These are phyloP conservation scores for Camelina laxa DNA, from an alignment of 345 rosid genomes.

Conservation along the genomic window DNA sequence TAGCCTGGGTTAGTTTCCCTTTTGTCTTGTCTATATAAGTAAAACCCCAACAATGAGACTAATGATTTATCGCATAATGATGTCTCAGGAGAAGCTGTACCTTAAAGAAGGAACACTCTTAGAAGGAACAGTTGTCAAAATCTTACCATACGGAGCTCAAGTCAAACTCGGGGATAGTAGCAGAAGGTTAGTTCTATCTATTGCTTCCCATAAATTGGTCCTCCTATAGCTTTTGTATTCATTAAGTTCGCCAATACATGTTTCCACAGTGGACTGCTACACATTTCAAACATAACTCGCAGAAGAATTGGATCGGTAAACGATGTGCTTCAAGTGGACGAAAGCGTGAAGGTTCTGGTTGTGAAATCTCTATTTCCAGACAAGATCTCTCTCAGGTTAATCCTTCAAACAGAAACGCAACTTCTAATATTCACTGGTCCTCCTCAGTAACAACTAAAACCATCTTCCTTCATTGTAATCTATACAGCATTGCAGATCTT, in stretches of 20 bases:
- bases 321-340: constrained; percentile 72
- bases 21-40: background rate
- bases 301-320: constrained; percentile 57
- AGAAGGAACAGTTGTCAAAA: constrained; percentile 78
- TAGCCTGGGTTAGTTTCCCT: constrained; percentile 66
- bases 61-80: constrained; percentile 23
- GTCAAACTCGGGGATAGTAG: constrained; percentile 77
- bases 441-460: background rate
- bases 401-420: background rate
- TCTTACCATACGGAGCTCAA: constrained; percentile 89
- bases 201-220: background rate
- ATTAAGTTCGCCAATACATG: constrained; percentile 7
- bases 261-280: constrained; percentile 77
- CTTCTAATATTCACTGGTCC: background rate
- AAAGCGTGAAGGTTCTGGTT: constrained; percentile 78
- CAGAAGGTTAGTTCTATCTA: constrained; percentile 62
- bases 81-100: constrained; percentile 68
- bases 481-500: constrained; percentile 76
- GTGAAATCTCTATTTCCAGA: constrained; percentile 74
- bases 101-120: constrained; percentile 89
- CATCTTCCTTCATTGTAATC: background rate
- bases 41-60: background rate
- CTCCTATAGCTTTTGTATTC: background rate
- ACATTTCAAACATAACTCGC: constrained; percentile 76
- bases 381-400: constrained; percentile 86